phyloP scores from a whole-genome alignment of 306 rosid genomes.

The Citrullus colocynthis region DNA sequence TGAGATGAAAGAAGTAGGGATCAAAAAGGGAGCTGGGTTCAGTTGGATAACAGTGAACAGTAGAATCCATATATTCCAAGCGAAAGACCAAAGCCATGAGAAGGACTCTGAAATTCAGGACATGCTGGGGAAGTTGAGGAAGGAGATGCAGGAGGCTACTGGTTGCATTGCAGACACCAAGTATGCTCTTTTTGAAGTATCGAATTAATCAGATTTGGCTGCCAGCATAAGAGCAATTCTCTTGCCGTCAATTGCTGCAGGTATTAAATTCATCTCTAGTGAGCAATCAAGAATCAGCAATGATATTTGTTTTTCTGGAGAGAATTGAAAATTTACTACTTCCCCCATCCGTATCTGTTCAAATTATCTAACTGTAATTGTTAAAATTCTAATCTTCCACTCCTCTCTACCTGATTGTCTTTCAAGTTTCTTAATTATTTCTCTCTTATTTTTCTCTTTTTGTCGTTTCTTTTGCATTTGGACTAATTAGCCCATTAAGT shows the following conservation, averaged over 20 bases:
- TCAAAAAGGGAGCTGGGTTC: conserved; percentile 60
- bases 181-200: conserved; percentile 53
- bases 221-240: neutral
- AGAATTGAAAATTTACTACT: neutral
- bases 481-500: neutral
- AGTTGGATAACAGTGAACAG: conserved; percentile 77
- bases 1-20: conserved; percentile 68
- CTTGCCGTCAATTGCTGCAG: neutral
- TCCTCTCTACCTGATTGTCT: neutral
- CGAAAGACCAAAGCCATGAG: conserved; percentile 61
- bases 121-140: conserved; percentile 41
- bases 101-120: conserved; percentile 54
- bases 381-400: neutral
- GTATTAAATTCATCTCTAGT: neutral
- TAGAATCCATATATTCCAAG: conserved; percentile 52
- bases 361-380: neutral
- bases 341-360: neutral
- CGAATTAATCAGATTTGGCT: neutral
- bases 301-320: neutral
- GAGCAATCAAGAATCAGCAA: neutral
- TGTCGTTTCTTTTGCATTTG: neutral
- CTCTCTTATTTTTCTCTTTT: neutral
- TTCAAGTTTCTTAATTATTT: neutral
- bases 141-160: conserved; percentile 52
- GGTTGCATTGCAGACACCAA: conserved; percentile 56